Evolutionary conservation across 176 grass and related monocot species (phyloP).

Genomic region (Secale cereale): DNA sequence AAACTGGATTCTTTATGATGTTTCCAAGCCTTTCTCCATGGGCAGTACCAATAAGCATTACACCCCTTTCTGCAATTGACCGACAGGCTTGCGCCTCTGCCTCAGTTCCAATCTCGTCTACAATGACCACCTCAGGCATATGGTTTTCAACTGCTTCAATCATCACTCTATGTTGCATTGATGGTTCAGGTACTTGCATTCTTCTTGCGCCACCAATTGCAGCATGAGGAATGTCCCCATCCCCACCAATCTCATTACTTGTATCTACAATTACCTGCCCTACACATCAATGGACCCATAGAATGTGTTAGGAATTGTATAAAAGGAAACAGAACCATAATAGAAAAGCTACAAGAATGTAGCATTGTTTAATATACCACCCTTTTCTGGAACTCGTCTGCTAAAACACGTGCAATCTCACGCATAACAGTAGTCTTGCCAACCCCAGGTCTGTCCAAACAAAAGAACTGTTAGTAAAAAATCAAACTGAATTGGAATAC

Average conservation of each 20-base stretch:
- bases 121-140: conserved; percentile 98
- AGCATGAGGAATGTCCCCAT: conserved; percentile 89
- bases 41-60: conserved; percentile 97
- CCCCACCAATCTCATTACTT: conserved; percentile 98
- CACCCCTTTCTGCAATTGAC: conserved; percentile 95
- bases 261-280: conserved; percentile 98
- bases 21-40: conserved; percentile 85
- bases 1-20: conserved; percentile 91
- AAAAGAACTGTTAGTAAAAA: conserved; percentile 7
- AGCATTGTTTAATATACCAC: conserved; percentile 55
- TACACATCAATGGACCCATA: conserved; percentile 53
- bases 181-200: conserved; percentile 98
- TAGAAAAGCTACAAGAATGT: conserved; percentile 6
- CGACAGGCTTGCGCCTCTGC: conserved; percentile 85
- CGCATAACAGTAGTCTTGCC: conserved; percentile 98
- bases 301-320: conserved; percentile 32
- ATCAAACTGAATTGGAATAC: conserved; percentile 10
- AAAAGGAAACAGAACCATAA: not conserved
- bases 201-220: conserved; percentile 93
- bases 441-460: conserved; percentile 71
- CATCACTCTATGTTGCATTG: conserved; percentile 93
- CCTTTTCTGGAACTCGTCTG: conserved; percentile 91
- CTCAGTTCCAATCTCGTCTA: conserved; percentile 97
- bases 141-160: conserved; percentile 99
- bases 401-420: conserved; percentile 94